A percentile compares a stretch with the other conserved stretches of the same genome.
Evolutionary conservation across 1,139 yeast species (phyloP).

Genomic region (Candida sp.): DNA sequence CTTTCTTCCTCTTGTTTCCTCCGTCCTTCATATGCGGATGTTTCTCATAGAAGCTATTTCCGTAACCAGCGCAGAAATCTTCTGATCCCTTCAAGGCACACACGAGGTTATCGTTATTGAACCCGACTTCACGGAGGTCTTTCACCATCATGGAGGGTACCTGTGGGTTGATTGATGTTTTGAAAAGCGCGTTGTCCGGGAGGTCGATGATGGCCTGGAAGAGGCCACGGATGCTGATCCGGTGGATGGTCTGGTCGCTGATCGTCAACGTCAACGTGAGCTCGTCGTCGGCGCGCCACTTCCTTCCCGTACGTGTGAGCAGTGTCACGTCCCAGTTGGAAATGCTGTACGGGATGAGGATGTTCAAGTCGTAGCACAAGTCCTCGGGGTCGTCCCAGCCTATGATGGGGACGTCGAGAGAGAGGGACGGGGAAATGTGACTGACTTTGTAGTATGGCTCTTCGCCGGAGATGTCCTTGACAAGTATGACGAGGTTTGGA

Average conservation of each 20-base stretch:
- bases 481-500: constrained; percentile 45
- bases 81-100: constrained; percentile 35
- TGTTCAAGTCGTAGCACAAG: constrained; percentile 24
- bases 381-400: constrained; percentile 38
- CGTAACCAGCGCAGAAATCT: constrained; percentile 32
- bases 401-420: constrained; percentile 37
- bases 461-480: constrained; percentile 26
- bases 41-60: constrained; percentile 10
- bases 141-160: constrained; percentile 3
- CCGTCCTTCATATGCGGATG: constrained; percentile 11
- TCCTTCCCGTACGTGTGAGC: constrained; percentile 10
- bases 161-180: constrained; percentile 4
- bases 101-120: constrained; percentile 32
- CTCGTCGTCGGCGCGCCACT: constrained; percentile 23
- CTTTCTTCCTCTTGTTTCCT: neutral
- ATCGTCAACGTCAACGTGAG: constrained; percentile 36
- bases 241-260: constrained; percentile 38
- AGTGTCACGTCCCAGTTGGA: constrained; percentile 27
- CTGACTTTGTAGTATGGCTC: constrained; percentile 23
- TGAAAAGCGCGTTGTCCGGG: constrained; percentile 16
- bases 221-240: constrained; percentile 34
- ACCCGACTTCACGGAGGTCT: constrained; percentile 18
- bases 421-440: constrained; percentile 38
- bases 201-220: constrained; percentile 24
- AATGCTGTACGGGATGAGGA: constrained; percentile 40